Percentiles rank a stretch among this genome's conserved stretches.
These are phyloP conservation scores for Ophiostoma sp. DNA, from an alignment of 2,329 filamentous ascomycete species.

Conservation along the genomic window DNA sequence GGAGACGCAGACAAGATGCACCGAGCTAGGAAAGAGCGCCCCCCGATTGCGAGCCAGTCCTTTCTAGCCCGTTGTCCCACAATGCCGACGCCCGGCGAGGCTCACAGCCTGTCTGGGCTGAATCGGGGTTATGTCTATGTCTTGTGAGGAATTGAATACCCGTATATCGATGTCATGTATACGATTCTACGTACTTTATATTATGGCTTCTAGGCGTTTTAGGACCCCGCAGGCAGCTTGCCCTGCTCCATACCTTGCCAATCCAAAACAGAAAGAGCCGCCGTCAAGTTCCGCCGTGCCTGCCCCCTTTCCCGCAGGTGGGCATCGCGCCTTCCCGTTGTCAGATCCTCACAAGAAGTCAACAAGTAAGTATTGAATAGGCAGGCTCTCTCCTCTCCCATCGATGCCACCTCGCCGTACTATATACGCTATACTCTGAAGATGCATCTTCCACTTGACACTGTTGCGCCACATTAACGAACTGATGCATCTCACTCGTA, in stretches of 20 bases:
- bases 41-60: neutral
- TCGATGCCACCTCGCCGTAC: neutral
- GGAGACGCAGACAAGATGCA: neutral
- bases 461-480: neutral
- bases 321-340: neutral
- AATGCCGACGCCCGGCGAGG: neutral
- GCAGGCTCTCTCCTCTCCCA: neutral
- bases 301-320: neutral
- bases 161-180: neutral
- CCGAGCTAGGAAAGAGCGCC: neutral
- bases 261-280: neutral
- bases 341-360: too few species aligned
- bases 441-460: neutral
- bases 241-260: neutral
- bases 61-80: neutral
- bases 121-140: neutral
- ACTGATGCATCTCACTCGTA: neutral
- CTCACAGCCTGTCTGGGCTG: conserved; percentile 6
- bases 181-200: neutral
- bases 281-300: neutral
- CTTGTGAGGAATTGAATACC: neutral
- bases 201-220: neutral
- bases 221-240: neutral
- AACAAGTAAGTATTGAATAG: neutral
- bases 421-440: neutral